Percentiles rank a stretch among this genome's conserved stretches.
These are phyloP conservation scores for Aspergillus neotritici DNA, from an alignment of 2,329 filamentous ascomycete species.

Conservation along the genomic window DNA sequence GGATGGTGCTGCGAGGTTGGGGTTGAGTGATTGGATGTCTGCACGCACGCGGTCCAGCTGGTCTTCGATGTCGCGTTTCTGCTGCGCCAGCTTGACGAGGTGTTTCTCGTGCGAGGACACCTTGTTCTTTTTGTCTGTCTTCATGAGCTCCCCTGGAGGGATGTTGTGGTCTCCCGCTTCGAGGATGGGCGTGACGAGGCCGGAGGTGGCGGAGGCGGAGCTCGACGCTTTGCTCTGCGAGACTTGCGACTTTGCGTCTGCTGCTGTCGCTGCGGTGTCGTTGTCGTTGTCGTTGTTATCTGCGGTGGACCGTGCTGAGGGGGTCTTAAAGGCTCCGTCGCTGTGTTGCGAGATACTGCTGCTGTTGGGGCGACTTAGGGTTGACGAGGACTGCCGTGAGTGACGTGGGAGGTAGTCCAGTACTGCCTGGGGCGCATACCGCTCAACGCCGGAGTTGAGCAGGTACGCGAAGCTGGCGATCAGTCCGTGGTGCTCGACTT, in stretches of 20 bases:
- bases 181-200: conserved; percentile 12
- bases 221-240: conserved; percentile 11
- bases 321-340: too few species aligned
- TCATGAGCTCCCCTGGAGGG: conserved; percentile 20
- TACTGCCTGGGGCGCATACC: conserved; percentile 48
- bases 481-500: conserved; percentile 28
- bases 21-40: conserved; percentile 28
- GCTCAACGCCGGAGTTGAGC: conserved; percentile 43
- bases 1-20: too few species aligned
- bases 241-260: conserved; percentile 6
- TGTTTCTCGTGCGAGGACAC: conserved; percentile 38
- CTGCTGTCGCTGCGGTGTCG: not conserved
- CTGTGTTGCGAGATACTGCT: too few species aligned
- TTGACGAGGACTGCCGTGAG: conserved; percentile 11
- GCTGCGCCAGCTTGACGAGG: conserved; percentile 38
- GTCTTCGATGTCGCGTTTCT: conserved; percentile 35
- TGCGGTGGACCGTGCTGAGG: not conserved
- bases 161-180: conserved; percentile 18
- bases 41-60: conserved; percentile 33
- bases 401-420: conserved; percentile 43
- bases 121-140: conserved; percentile 26
- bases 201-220: conserved; percentile 15
- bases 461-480: conserved; percentile 33
- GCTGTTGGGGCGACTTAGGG: not conserved
- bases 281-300: not conserved